Base-by-base conservation (phyloP, 495 filamentous ascomycete species). In the Talaromyces nanjingensis region DNA sequence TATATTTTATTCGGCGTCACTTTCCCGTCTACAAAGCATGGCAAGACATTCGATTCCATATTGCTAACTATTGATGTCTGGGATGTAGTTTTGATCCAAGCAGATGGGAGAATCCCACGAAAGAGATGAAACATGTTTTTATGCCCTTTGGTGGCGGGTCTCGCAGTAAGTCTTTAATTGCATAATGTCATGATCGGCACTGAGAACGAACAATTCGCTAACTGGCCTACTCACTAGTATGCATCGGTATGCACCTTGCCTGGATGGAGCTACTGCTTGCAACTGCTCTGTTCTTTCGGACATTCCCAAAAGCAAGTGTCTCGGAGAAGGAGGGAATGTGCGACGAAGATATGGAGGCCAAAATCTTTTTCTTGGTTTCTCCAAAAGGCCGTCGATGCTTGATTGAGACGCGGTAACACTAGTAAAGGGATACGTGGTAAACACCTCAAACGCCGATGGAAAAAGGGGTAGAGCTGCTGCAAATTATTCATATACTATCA, bases 121-220 rank as follows among this genome's bases (percentile, higher is more conserved):
- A 76, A 52, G 76, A 67, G 12, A 84, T 85, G 80, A 84, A 82
- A 62, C 75, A 84, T 39, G 73, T 76, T 6, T 83, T 80, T 14
- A 67, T 84, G 60, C 74, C 82, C 0, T 87, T 83, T 66, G 82
- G 84, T 1, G 82, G 73, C 18, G 84, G 83, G 7, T 74, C 71
- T 24, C 73, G 79, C 37, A 71, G 76, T 75, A 61, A 65, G 71
- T 27, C 27, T 27, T 27, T 27, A 27, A 27, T 27, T 27, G 3
- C 27, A 27, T 27, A 27, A 27, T 27, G 3, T 27, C 27, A 27
- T 4, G 3, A 5, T 27, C 27, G 4, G 4, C 27, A 4, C 27
- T 27, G 27, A 27, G 27, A 16, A n/a, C 0, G 8, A 42, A 16
- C 4, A 16, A 4, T 16, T 42, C 37, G 4, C 37, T 42, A 42